These are phyloP conservation scores for Trametes polyzona DNA, from an alignment of 1,284 basidiomycete species.

Conservation along the genomic window DNA sequence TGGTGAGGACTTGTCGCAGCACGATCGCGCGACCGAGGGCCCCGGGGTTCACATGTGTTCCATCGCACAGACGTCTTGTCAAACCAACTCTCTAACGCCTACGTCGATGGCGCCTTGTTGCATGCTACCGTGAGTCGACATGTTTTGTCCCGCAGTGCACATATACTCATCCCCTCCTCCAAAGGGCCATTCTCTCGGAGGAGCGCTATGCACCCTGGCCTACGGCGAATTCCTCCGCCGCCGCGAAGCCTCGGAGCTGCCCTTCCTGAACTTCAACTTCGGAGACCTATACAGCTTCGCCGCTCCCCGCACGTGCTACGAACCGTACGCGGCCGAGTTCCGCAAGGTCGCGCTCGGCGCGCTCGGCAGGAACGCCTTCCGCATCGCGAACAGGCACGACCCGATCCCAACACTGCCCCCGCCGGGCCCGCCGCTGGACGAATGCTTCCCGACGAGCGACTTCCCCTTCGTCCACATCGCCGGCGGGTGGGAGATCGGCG, in stretches of 20 bases:
- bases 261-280: conserved; percentile 1
- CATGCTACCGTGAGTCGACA: conserved; percentile 2
- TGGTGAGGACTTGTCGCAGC: no score
- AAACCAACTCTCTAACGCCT: conserved; percentile 1
- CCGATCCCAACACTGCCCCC: conserved; percentile 7
- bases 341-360: background rate
- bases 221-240: conserved; percentile 18
- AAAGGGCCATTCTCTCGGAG: conserved; percentile 19
- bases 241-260: background rate
- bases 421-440: background rate
- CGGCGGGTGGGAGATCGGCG: conserved; percentile 6
- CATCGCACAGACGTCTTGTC: background rate
- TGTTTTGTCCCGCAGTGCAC: background rate
- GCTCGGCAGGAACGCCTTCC: background rate
- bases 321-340: conserved; percentile 6
- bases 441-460: background rate
- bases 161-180: no score
- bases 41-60: no score
- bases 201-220: conserved; percentile 7
- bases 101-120: background rate
- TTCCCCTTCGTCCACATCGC: conserved; percentile 7
- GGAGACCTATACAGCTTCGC: conserved; percentile 14
- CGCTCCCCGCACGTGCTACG: conserved; percentile 8
- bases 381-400: conserved; percentile 12
- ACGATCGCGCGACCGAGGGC: no score